Evolutionary conservation across 768 basidiomycete genomes (phyloP), one percentile per base, ranked within the genome.

Genomic region (Lentinula detonsa): DNA sequence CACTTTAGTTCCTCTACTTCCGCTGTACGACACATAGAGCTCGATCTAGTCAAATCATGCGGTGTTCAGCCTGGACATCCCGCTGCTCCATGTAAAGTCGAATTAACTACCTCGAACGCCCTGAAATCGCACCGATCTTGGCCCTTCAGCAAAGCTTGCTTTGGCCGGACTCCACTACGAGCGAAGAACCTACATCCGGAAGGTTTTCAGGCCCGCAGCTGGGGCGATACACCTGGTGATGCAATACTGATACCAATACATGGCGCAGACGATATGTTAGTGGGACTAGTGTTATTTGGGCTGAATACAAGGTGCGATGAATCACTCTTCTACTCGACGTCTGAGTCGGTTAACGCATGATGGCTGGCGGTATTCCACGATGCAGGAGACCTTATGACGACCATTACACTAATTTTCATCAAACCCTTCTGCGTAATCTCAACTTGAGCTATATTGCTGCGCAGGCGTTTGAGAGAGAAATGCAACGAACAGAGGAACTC

Each of bases 271-370:
- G 60, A 53, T 33, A 23, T 43, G 37, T 28, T 61, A 31, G 54
- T 16, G 8, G 60, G 60, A 11, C 21, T 61, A 9, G 53, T 61
- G 37, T 23, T 61, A 16, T 61, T 61, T 16, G 60, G 60, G 9
- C 28, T 61, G n/a, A 61, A 61, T 42, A 61, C 60, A 23, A 51
- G 60, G 21, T 23, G 60, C 39, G 50, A 49, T 60, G 48, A 31
- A 49, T 37, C 18, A n/a, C 39, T 37, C 15, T n/a, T 15, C 18
- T 15, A 16, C 7, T 21, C 18, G n/a, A 23, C 31, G 10, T 59
- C 11, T 2, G 42, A 7, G 28, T 28, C 3, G 28, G 28, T 28
- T 28, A 28, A 28, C 28, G 28, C 28, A 28, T 28, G 28, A 28
- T 28, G 23, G 23, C 23, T 23, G 23, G 23, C 23, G 23, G 1